phyloP scores from a whole-genome alignment of 805 yeast genomes.

The Nakazawaea holstii region DNA sequence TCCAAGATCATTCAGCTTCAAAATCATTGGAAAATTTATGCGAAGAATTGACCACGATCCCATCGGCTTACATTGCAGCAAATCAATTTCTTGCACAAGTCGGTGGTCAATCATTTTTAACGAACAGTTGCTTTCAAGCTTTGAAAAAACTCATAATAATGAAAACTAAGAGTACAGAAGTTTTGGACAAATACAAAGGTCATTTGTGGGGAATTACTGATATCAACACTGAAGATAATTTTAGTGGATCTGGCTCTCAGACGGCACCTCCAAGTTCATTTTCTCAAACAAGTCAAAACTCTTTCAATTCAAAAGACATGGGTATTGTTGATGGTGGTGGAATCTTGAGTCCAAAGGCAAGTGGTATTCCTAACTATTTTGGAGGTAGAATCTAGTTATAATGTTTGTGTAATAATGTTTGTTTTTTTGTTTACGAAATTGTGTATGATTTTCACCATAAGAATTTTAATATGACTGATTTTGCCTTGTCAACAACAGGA shows the following conservation, averaged over 20 bases:
- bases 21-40: constrained; percentile 56
- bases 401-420: neutral
- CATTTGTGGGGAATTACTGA: constrained; percentile 9
- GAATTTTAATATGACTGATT: neutral
- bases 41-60: constrained; percentile 65
- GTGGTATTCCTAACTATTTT: neutral
- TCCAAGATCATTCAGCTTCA: constrained; percentile 15
- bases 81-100: constrained; percentile 44
- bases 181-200: constrained; percentile 7
- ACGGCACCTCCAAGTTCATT: constrained; percentile 1
- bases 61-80: constrained; percentile 38
- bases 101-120: constrained; percentile 59
- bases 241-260: neutral
- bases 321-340: neutral
- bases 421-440: neutral
- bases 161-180: constrained; percentile 6
- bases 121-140: constrained; percentile 62
- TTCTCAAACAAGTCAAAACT: constrained; percentile 3
- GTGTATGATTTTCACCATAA: neutral
- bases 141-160: constrained; percentile 25
- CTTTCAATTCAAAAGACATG: constrained; percentile 1
- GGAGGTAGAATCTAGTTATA: neutral
- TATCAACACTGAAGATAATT: neutral
- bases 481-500: neutral
- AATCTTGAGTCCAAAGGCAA: constrained; percentile 2